phyloP scores from a whole-genome alignment of 2,329 filamentous ascomycete genomes.

The Zymoseptoria passerinii region DNA sequence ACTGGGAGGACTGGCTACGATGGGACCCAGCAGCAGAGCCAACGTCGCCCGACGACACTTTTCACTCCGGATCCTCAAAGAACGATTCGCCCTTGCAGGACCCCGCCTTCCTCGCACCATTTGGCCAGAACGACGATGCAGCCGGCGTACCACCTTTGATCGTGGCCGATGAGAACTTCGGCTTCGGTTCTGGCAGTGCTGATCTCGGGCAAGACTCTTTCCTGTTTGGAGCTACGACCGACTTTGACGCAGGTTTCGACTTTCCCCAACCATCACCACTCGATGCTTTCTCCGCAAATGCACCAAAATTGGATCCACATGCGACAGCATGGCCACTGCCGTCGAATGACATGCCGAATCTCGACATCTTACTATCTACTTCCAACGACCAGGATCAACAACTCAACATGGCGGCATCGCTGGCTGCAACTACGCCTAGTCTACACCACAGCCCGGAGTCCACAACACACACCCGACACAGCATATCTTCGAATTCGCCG shows the following conservation, averaged over 20 bases:
- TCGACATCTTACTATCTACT: slow-evolving; percentile 2
- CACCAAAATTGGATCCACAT: slow-evolving; percentile 21
- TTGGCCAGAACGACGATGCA: slow-evolving; percentile 19
- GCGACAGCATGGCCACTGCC: slow-evolving; percentile 19
- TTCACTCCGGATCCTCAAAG: slow-evolving; percentile 27
- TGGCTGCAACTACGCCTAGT: slow-evolving; percentile 19
- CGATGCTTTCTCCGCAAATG: slow-evolving; percentile 9
- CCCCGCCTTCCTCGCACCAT: slow-evolving; percentile 20
- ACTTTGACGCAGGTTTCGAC: slow-evolving; percentile 22
- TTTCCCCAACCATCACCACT: slow-evolving; percentile 19
- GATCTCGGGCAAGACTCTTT: slow-evolving; percentile 19
- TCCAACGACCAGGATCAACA: slow-evolving; percentile 15
- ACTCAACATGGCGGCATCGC: slow-evolving; percentile 12
- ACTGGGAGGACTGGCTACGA: slow-evolving; percentile 43
- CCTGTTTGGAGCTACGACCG: slow-evolving; percentile 21
- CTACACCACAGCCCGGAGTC: slow-evolving; percentile 27
- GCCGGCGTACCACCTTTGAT: slow-evolving; percentile 27
- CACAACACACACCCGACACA: slow-evolving; percentile 21
- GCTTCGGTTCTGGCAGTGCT: slow-evolving; percentile 15
- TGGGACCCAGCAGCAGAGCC: slow-evolving; percentile 36
- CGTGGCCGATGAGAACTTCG: slow-evolving; percentile 26
- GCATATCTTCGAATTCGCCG: slow-evolving; percentile 26
- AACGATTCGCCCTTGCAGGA: slow-evolving; percentile 30
- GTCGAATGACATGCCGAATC: slow-evolving; percentile 10
- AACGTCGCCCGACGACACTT: slow-evolving; percentile 29